These are phyloP conservation scores for Zygosaccharomyces kombuchaensis DNA, from an alignment of 805 yeast genomes.

Conservation along the genomic window DNA sequence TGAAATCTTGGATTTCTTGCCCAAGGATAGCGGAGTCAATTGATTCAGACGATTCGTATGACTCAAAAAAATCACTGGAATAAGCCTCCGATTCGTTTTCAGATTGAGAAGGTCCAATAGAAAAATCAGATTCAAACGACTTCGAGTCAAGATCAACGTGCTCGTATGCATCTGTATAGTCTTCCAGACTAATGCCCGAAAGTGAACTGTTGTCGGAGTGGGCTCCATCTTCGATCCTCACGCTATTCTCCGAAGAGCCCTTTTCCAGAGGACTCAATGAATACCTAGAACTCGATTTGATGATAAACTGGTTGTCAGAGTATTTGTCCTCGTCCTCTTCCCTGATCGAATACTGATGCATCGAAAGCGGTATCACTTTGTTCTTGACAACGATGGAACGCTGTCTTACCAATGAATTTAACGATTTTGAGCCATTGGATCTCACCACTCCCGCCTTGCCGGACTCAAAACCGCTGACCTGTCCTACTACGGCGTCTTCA, in stretches of 20 bases:
- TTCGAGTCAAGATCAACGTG: neutral
- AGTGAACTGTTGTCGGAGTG: neutral
- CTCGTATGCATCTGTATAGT: slow-evolving; percentile 11
- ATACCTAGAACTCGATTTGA: slow-evolving; percentile 12
- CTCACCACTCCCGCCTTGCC: slow-evolving; percentile 19
- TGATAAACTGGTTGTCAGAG: slow-evolving; percentile 12
- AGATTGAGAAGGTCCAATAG: neutral
- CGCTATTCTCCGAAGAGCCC: slow-evolving; percentile 7
- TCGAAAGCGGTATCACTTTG: slow-evolving; percentile 33
- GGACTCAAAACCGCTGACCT: neutral
- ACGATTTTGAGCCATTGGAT: slow-evolving; percentile 26
- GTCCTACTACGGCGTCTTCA: neutral
- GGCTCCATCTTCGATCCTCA: neutral
- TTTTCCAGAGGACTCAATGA: slow-evolving; percentile 11
- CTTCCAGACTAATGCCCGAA: neutral
- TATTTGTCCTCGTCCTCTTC: slow-evolving; percentile 27
- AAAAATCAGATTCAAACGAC: neutral
- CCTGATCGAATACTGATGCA: slow-evolving; percentile 26
- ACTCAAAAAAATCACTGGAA: neutral
- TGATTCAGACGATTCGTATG: neutral
- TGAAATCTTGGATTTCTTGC: slow-evolving; percentile 3
- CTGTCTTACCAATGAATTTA: slow-evolving; percentile 30
- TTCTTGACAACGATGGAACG: slow-evolving; percentile 36
- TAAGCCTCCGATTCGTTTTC: neutral
- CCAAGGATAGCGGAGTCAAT: neutral